Evolutionary conservation across 2,329 filamentous ascomycete genomes (phyloP).

Genomic region (Ophiostoma sp.): DNA sequence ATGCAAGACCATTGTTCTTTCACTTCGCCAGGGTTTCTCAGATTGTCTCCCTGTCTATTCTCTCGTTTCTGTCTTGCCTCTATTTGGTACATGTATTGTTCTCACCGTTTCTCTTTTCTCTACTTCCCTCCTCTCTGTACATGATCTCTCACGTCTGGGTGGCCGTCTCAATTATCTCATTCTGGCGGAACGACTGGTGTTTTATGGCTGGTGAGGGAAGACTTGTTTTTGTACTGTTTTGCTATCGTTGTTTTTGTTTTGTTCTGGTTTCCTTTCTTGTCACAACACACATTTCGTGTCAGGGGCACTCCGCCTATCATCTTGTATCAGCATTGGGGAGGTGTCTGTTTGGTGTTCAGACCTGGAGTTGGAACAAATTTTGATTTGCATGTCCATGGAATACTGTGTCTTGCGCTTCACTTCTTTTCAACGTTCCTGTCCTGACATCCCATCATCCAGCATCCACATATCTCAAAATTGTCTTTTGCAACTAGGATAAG

Average conservation of each 20-base stretch:
- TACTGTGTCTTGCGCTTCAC: neutral
- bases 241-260: neutral
- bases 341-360: neutral
- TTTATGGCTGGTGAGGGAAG: constrained; percentile 17
- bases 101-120: neutral
- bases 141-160: constrained; percentile 10
- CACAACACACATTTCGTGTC: neutral
- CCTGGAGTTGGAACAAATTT: neutral
- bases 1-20: constrained; percentile 3
- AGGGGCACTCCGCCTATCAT: neutral
- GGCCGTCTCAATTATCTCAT: constrained; percentile 17
- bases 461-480: neutral
- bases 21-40: neutral
- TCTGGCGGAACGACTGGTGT: constrained; percentile 22
- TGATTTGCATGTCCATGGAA: constrained; percentile 3
- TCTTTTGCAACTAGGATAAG: neutral
- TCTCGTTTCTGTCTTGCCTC: neutral
- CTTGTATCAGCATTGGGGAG: neutral
- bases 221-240: neutral
- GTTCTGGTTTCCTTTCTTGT: constrained; percentile 15
- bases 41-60: neutral
- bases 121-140: neutral
- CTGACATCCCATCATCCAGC: neutral
- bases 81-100: constrained; percentile 1
- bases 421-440: neutral